A percentile compares a stretch with the other conserved stretches of the same genome.
Conservation (phyloP, 768 basidiomycete genomes). For the Collybia sordida region DNA sequence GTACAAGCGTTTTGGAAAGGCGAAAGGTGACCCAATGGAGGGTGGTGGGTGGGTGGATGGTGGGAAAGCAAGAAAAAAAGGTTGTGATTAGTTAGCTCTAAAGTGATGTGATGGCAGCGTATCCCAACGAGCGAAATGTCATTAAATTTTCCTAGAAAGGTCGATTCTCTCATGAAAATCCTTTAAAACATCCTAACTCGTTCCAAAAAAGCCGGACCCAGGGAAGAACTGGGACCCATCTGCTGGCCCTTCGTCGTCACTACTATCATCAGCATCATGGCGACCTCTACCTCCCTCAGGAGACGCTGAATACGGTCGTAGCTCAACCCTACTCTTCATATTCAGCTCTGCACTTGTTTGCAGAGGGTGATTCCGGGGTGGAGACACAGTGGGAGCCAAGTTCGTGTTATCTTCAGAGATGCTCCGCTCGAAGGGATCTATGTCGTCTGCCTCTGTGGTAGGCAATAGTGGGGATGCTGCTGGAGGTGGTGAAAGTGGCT, state of each 20-base stretch:
- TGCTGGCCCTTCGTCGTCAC: constrained; percentile 20
- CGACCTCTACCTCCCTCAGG: constrained; percentile 3
- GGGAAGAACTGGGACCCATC: constrained; percentile 36
- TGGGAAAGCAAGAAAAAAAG: too few relatives aligned
- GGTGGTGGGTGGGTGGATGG: too few relatives aligned
- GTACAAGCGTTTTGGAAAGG: background rate
- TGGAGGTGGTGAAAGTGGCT: constrained; percentile 21
- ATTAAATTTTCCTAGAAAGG: too few relatives aligned
- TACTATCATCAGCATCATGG: constrained; percentile 11
- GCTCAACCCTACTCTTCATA: constrained; percentile 37
- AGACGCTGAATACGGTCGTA: constrained; percentile 18
- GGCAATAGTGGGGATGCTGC: constrained; percentile 7
- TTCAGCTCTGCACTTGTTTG: constrained; percentile 40
- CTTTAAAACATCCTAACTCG: constrained; percentile 1
- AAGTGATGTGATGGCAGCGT: too few relatives aligned
- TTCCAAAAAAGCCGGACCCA: constrained; percentile 34
- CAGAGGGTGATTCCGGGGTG: constrained; percentile 19
- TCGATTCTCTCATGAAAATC: background rate
- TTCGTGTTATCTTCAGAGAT: constrained; percentile 24
- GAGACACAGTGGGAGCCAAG: constrained; percentile 9
- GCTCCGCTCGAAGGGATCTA: constrained; percentile 43
- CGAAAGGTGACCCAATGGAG: too few relatives aligned
- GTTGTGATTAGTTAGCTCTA: too few relatives aligned
- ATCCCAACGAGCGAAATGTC: background rate
- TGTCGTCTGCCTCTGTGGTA: constrained; percentile 26